Evolutionary conservation across 768 basidiomycete species (phyloP), one percentile per base, ranked within the genome.

Genomic region (Tylopilus intermedius): DNA sequence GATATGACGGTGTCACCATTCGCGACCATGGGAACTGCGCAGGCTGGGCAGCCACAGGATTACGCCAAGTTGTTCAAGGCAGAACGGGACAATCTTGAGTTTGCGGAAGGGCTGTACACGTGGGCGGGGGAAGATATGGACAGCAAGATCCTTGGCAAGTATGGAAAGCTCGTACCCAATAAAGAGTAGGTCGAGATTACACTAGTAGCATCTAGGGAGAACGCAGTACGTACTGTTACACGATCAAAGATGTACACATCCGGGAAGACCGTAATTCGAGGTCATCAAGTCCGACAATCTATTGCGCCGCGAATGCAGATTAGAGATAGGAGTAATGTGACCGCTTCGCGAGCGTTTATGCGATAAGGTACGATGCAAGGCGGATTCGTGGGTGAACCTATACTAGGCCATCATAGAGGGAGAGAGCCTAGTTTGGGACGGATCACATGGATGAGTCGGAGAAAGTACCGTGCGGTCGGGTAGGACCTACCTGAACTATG

Each of bases 331-430:
- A 29, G 15, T 63, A 58, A 51, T 54, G 60, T 49, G 50, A 47
- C 48, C 35, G 54, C 55, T 65, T 62, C 56, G 51, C 45, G 47
- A 53, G 56, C 53, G 57, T 58, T 47, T 53, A 57, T 59, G 57
- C 51, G 54, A 61, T 58, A 66, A 66, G 55, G 59, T 61, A 61
- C 47, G 44, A 51, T 13, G 37, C 35, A 38, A 46, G 45, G 35
- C n/a, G 53, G 29, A 51, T 13, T 45, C n/a, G 32, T 43, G 53
- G 37, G 33, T 14, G 58, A 53, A 24, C 53, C 72, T 81, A 95
- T 65, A 95, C 93, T 57, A 97, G 76, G 32, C 94, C 94, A 60
- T 97, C 94, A 68, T 96, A 98, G 56, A 98, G 74, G 47, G 94
- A 96, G 56, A 98, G 71, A 24, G 94, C 94, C 93, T 96, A 44